Conservation (phyloP, 164 flowering plant genomes). For the Platanus orientalis region DNA sequence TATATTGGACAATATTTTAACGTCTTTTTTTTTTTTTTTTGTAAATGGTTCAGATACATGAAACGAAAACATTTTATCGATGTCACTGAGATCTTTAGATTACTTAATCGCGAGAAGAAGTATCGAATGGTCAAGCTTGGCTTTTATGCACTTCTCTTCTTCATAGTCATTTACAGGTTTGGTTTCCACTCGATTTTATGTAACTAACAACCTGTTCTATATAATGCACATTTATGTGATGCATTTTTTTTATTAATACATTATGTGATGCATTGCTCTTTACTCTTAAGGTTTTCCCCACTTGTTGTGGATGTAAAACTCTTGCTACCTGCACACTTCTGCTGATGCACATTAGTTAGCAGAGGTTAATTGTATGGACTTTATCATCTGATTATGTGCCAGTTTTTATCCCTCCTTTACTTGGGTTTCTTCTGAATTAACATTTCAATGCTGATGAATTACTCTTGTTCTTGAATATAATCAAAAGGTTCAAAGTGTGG, state of each 20-base stretch:
- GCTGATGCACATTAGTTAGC: constrained; percentile 10
- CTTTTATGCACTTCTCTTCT: constrained; percentile 39
- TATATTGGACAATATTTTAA: too few relatives aligned
- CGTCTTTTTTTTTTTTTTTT: too few relatives aligned
- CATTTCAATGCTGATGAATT: neutral
- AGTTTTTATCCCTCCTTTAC: too few relatives aligned
- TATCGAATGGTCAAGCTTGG: constrained; percentile 44
- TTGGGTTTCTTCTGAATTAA: too few relatives aligned
- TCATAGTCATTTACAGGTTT: constrained; percentile 46
- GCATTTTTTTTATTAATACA: too few relatives aligned
- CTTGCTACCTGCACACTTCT: neutral
- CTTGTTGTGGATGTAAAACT: neutral
- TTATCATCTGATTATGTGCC: too few relatives aligned
- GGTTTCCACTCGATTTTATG: constrained; percentile 5
- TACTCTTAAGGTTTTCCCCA: neutral
- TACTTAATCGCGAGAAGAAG: constrained; percentile 48
- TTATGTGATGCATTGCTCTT: neutral
- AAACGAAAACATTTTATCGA: constrained; percentile 55
- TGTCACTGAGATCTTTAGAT: constrained; percentile 63
- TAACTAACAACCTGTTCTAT: neutral
- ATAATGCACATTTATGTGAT: neutral
- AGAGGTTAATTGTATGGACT: constrained; percentile 7
- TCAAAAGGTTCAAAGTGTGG: too few relatives aligned
- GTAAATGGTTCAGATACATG: constrained; percentile 40
- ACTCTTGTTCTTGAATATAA: too few relatives aligned